These are phyloP conservation scores for Echinochloa phyllopogon DNA, from an alignment of 176 grass and related monocot species.

Conservation along the genomic window DNA sequence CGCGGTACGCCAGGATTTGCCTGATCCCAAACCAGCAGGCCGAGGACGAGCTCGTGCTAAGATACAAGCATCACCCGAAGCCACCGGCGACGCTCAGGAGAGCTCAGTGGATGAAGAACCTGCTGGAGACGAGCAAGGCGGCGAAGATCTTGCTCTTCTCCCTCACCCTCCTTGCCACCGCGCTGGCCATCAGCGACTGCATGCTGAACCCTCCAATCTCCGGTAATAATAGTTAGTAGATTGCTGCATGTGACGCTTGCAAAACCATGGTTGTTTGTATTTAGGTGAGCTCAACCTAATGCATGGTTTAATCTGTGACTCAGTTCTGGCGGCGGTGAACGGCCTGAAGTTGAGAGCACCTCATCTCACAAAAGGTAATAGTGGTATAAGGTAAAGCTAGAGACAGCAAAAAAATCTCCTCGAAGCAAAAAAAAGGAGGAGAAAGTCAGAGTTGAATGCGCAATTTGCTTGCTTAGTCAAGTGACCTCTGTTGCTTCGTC, in stretches of 20 bases:
- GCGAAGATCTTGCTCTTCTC: slow-evolving; percentile 51
- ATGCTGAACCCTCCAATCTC: slow-evolving; percentile 71
- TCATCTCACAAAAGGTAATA: slow-evolving; percentile 53
- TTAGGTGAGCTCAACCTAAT: neutral
- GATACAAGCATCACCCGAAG: slow-evolving; percentile 21
- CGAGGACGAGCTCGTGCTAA: slow-evolving; percentile 58
- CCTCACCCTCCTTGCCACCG: slow-evolving; percentile 62
- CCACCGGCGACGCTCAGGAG: slow-evolving; percentile 30
- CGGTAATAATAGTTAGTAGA: slow-evolving; percentile 13
- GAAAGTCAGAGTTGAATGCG: neutral
- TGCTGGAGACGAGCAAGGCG: slow-evolving; percentile 42
- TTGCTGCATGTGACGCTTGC: neutral
- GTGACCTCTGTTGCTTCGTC: neutral
- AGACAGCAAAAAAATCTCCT: neutral
- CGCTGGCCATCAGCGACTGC: slow-evolving; percentile 77
- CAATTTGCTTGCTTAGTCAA: neutral
- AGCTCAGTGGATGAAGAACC: slow-evolving; percentile 60
- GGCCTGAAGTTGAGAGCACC: slow-evolving; percentile 42
- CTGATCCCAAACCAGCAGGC: slow-evolving; percentile 72
- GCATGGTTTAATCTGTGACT: neutral
- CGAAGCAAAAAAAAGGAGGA: neutral
- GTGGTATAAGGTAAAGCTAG: neutral
- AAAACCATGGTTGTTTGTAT: neutral
- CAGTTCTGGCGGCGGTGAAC: slow-evolving; percentile 56
- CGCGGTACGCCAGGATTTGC: slow-evolving; percentile 57